Evolutionary conservation across 2,329 filamentous ascomycete species (phyloP).

Genomic region (Clarireedia paspali): DNA sequence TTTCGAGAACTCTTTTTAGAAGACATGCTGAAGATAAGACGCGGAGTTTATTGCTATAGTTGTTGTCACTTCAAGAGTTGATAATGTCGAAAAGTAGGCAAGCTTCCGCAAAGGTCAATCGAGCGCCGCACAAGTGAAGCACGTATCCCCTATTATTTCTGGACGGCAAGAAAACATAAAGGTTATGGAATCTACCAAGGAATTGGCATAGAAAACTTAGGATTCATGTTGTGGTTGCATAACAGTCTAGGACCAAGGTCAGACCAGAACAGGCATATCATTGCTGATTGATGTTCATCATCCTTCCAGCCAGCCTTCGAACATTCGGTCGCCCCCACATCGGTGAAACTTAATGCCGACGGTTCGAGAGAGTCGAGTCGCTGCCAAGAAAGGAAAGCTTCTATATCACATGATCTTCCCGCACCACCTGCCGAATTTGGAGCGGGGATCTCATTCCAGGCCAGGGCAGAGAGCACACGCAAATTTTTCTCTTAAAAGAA

Average conservation of each 20-base stretch:
- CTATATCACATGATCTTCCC: not conserved
- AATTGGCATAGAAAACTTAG: not conserved
- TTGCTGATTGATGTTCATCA: too few species aligned
- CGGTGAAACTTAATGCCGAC: not conserved
- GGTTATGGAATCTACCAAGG: not conserved
- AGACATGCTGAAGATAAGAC: slow-evolving; percentile 17
- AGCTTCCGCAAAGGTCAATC: not conserved
- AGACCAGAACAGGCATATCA: not conserved
- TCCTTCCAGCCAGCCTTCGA: not conserved
- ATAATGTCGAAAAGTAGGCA: too few species aligned
- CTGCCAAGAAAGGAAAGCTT: too few species aligned
- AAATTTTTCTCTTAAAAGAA: not conserved
- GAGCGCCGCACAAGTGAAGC: not conserved
- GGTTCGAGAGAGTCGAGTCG: too few species aligned
- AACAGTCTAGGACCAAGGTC: not conserved
- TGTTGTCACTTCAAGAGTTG: not conserved
- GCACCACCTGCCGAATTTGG: not conserved
- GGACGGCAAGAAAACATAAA: too few species aligned
- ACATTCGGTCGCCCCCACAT: not conserved
- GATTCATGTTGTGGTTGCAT: not conserved
- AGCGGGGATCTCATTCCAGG: not conserved
- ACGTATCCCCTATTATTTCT: not conserved
- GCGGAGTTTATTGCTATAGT: not conserved
- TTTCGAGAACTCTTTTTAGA: slow-evolving; percentile 24
- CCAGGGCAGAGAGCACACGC: not conserved